These are phyloP conservation scores for Saccharomyces hybrid DNA, from an alignment of 1,139 yeast genomes.

Conservation along the genomic window DNA sequence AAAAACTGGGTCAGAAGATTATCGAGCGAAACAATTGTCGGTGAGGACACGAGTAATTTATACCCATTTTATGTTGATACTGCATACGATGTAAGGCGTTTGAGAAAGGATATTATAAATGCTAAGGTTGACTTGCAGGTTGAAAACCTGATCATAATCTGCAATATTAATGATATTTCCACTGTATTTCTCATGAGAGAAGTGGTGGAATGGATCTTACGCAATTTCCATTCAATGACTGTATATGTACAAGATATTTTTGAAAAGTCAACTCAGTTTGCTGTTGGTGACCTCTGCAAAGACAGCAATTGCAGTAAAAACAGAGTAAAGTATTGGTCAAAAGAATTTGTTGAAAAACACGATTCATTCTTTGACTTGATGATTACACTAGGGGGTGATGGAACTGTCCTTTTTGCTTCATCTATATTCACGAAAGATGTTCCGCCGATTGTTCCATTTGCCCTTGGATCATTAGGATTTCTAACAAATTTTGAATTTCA, in stretches of 20 bases:
- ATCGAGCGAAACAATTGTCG: slow-evolving; percentile 14
- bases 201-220: slow-evolving; percentile 66
- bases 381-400: slow-evolving; percentile 82
- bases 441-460: slow-evolving; percentile 78
- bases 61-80: slow-evolving; percentile 75
- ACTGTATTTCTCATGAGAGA: slow-evolving; percentile 67
- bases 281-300: slow-evolving; percentile 35
- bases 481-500: slow-evolving; percentile 71
- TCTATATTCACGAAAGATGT: slow-evolving; percentile 72
- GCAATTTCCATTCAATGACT: slow-evolving; percentile 40
- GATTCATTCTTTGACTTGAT: slow-evolving; percentile 63
- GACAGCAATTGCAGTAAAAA: slow-evolving; percentile 27
- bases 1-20: slow-evolving; percentile 18
- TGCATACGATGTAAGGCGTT: slow-evolving; percentile 75
- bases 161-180: slow-evolving; percentile 82
- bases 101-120: slow-evolving; percentile 64
- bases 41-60: slow-evolving; percentile 34
- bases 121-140: slow-evolving; percentile 70
- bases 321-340: slow-evolving; percentile 60
- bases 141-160: slow-evolving; percentile 63
- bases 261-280: slow-evolving; percentile 53
- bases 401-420: slow-evolving; percentile 75
- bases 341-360: slow-evolving; percentile 42
- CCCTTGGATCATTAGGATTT: slow-evolving; percentile 76
- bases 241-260: slow-evolving; percentile 71